Evolutionary conservation across 2,329 filamentous ascomycete genomes (phyloP), one percentile per base, ranked within the genome.

Genomic region (Arthroderma uncinatum): DNA sequence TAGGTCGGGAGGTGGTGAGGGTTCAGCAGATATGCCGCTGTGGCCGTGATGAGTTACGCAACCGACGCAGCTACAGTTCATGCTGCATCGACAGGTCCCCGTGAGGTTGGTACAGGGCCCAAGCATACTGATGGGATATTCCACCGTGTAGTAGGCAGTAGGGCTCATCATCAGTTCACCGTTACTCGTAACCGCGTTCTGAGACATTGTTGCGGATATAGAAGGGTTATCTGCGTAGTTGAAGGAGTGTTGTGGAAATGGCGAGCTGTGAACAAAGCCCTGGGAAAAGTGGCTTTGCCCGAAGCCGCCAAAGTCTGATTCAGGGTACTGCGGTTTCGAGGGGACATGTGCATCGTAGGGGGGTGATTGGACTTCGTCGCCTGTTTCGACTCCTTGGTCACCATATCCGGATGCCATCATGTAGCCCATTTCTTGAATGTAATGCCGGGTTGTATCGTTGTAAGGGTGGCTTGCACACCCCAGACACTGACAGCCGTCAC

Each of bases 21-120:
- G 54, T 9, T 70, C 66, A 14, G 76, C 62, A 9, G 68, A 60
- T 21, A 77, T 61, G 12, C 75, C 76, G 23, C 75, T 74, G 57
- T 78, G 77, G 2, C 76, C 77, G 19, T 72, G 75, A 57, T 80
- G 78, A 2, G 76, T 78, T 10, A 79, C 66, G 61, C 78, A 80
- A 12, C 76, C 77, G n/a, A 77, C 69, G 61, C 78, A 80, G 56
- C 67, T 71, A 62, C 78, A 80, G 39, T 77, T 76, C 57, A 74
- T 74, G 14, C 76, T 77, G 57, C 78, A 80, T 60, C 76, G 75
- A 58, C 78, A 80, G 25, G 73, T 78, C 2, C 77, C 78, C 4
- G 72, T 76, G 2, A 71, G 65, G 59, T 79, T 74, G 34, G 72
- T 73, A 63, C 78, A 80, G 14, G 71, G 62, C 25, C 61, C 64